Base-by-base conservation (phyloP, 208 protist genomes). In the Leishmania aethiopica region DNA sequence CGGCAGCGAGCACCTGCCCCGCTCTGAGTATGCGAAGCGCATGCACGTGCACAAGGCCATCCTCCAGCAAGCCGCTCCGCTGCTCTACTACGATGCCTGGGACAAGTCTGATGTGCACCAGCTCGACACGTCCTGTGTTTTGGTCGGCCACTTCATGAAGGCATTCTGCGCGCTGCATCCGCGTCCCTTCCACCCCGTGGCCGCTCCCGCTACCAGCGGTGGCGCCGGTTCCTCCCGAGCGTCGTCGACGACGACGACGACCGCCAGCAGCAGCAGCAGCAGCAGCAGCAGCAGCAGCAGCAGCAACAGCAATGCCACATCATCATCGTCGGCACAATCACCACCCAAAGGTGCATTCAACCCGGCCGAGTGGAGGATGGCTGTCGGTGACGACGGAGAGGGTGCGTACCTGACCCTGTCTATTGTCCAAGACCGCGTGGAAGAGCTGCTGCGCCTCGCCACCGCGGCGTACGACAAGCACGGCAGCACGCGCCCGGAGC, bases 121-220 rank as follows among this genome's bases (percentile, higher is more conserved):
- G 84, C 40, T 97, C 17, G 94, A 97, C 86, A 93, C 89, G 53
- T 32, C 89, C 0, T 95, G 89, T 78, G 92, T 97, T 1, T 84
- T 97, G 42, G 51, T 96, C 3, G 90, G 78, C 1, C 91, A 97
- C 86, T 97, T 97, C 88, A 71, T 96, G 51, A 89, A 91, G 75
- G 88, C 93, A 7, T 97, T 95, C 80, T 93, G 88, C 76, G 87
- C 90, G 25, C 77, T 97, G 45, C 81, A 95, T 79, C 88, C 84
- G 32, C 71, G 67, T 22, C 90, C 94, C 35, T 97, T 97, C 73
- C 88, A 96, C 77, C 57, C 78, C 67, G 71, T 83, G 0, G 80
- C 84, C 25, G 55, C 75, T 32, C 32, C 86, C 45, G 69, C 81
- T 47, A 28, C 77, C 10, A 64, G 57, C 53, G 59, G 19, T 64